Conservation (phyloP, 148 eudicot species). For the Amaranthus palmeri region DNA sequence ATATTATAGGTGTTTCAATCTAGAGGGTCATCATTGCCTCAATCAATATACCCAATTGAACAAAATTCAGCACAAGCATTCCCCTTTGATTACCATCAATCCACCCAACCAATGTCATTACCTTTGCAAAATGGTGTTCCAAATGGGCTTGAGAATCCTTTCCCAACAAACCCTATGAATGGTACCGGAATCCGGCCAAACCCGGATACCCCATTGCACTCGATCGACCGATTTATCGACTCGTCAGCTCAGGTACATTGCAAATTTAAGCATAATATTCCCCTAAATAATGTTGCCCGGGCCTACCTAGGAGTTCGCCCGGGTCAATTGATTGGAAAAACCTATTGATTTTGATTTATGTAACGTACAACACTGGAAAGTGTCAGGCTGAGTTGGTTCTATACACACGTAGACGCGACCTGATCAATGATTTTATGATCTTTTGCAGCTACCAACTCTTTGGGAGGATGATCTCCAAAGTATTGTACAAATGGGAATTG, state of each 20-base stretch:
- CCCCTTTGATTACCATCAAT: conserved; percentile 34
- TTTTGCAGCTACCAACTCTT: too few relatives aligned
- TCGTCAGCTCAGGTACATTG: conserved; percentile 46
- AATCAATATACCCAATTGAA: conserved; percentile 44
- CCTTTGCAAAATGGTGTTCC: conserved; percentile 25
- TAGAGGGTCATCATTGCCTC: conserved; percentile 39
- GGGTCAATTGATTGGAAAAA: too few relatives aligned
- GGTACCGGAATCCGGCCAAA: conserved; percentile 24
- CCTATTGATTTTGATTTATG: too few relatives aligned
- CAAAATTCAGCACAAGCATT: conserved; percentile 35
- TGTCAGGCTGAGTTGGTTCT: too few relatives aligned
- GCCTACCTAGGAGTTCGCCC: too few relatives aligned
- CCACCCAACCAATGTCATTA: conserved; percentile 28
- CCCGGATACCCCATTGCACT: conserved; percentile 32
- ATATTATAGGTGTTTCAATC: conserved; percentile 47
- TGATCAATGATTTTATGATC: too few relatives aligned
- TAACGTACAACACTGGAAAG: too few relatives aligned
- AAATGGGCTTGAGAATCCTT: conserved; percentile 36
- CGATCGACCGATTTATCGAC: conserved; percentile 42
- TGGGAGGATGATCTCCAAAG: too few relatives aligned
- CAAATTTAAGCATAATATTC: neutral
- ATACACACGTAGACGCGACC: too few relatives aligned
- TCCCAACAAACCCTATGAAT: conserved; percentile 24
- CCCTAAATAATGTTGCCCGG: neutral
- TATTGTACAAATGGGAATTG: too few relatives aligned